Evolutionary conservation across 75 land plant genomes (phyloP), one percentile per base, ranked within the genome.

Genomic region (Gnetum montanum): DNA sequence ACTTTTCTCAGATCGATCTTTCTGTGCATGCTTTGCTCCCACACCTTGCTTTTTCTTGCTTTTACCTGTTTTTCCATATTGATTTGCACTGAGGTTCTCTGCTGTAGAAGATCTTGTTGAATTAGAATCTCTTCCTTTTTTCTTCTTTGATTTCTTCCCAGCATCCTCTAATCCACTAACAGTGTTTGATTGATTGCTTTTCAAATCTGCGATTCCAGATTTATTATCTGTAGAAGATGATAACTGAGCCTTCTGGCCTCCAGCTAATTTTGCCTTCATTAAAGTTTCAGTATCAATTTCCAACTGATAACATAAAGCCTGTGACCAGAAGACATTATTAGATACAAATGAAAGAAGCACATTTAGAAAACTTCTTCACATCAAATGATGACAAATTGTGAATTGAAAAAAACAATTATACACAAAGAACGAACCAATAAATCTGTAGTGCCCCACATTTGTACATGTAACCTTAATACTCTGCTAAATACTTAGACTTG

Each of bases 11-110:
- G 61, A 22, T 43, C 74, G 69, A 57, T 68, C 76, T 44, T 77
- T 67, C 25, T 46, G 54, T 43, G 67, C 59, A 38, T 59, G 16
- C 55, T 72, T 83, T 51, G 65, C 50, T 31, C 69, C 73, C 77
- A 73, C 85, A 25, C 70, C 57, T 41, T 72, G 76, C 60, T 59
- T 80, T 65, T 78, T 88, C 63, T 75, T 88, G 8, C 61, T 60
- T 60, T 82, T 93, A 24, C 69, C 36, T 30, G 83, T 74, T 40
- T 70, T 47, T 31, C 43, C 65, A 22, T 64, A 61, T 48, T 70
- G 66, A 46, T 25, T 43, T 31, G 78, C 84, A 46, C 49, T 26
- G 38, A 38, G 66, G 59, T 58, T 59, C 44, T 75, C 84, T 45
- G 54, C 46, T 40, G 41, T 22, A 30, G 43, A 49, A 5, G 31